Evolutionary conservation across 495 filamentous ascomycete species (phyloP), one percentile per base, ranked within the genome.

Genomic region (Podospora tetraspora): DNA sequence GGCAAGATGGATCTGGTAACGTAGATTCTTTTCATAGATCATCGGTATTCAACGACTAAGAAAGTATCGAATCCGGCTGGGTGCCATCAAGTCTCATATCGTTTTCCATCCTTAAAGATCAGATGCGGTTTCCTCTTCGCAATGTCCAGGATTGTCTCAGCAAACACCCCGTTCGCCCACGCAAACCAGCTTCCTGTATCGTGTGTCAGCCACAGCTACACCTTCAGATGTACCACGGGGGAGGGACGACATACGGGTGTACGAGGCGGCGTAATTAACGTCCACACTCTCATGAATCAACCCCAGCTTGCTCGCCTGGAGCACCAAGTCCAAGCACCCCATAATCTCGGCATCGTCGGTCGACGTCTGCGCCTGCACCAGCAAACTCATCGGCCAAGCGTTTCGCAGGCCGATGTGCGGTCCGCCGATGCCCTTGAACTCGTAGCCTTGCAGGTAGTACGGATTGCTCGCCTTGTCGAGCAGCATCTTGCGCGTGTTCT

Each of bases 151-250:
- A 99, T 91, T 6, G 94, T 96, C 81, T 96, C 91, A 13, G 94
- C 91, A 79, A 96, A 98, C 32, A 99, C 92, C 0, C 92, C 94
- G 72, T 98, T 98, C 21, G 95, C 95, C 95, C 94, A 98, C 13
- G 95, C 92, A 77, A 99, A 98, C 95, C 95, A 99, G 67, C 89
- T 90, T 64, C 91, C 87, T 90, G 58, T 29, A 16, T 62, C 25
- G 30, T 37, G 69, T 84, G 77, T 66, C 66, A 62, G 19, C 61
- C 19, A 64, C 32, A 8, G 13, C 4, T 2, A 52, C 57, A 29
- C 25, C 19, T 27, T 22, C 2, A 43, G 59, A 30, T 25, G n/a
- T 29, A 16, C 3, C 3, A 19, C 9, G 1, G 27, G 32, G 8
- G 25, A 57, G 32, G 43, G n/a, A 43, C 3, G 21, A 81, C 86